Percentiles rank a stretch among this genome's conserved stretches.
Evolutionary conservation across 768 basidiomycete genomes (phyloP).

Genomic region (Serendipita vermifera): DNA sequence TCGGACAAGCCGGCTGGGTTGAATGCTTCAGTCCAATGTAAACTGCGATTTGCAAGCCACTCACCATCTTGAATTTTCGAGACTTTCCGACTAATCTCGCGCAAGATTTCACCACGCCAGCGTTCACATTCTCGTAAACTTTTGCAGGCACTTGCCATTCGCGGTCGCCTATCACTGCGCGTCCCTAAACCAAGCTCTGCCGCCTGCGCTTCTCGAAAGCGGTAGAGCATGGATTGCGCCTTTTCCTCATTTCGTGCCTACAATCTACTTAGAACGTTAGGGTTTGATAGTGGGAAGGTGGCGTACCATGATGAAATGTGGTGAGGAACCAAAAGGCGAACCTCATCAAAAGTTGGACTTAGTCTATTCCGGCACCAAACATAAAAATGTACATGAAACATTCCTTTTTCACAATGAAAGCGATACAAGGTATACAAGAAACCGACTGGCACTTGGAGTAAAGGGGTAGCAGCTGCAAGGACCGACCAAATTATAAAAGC

Average conservation of each 20-base stretch:
- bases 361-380: too few species aligned
- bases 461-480: too few species aligned
- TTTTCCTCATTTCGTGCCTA: conserved; percentile 98
- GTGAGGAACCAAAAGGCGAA: too few species aligned
- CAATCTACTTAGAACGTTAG: neutral
- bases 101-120: conserved; percentile 89
- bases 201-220: conserved; percentile 93
- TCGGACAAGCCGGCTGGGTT: conserved; percentile 73
- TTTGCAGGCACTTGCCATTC: conserved; percentile 86
- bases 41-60: conserved; percentile 21
- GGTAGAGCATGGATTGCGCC: conserved; percentile 87
- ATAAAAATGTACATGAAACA: too few species aligned
- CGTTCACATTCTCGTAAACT: conserved; percentile 86
- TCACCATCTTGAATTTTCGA: conserved; percentile 93
- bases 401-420: too few species aligned
- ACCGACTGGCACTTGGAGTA: too few species aligned
- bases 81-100: conserved; percentile 92
- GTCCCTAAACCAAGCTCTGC: conserved; percentile 88
- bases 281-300: too few species aligned
- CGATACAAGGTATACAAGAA: too few species aligned
- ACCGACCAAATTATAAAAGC: too few species aligned
- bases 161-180: conserved; percentile 70
- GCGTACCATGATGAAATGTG: too few species aligned
- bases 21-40: conserved; percentile 5
- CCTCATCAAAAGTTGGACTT: too few species aligned